A percentile compares a stretch with the other conserved stretches of the same genome.
These are phyloP conservation scores for Halteria grandinella DNA, from an alignment of 73 alveolate species.

Conservation along the genomic window DNA sequence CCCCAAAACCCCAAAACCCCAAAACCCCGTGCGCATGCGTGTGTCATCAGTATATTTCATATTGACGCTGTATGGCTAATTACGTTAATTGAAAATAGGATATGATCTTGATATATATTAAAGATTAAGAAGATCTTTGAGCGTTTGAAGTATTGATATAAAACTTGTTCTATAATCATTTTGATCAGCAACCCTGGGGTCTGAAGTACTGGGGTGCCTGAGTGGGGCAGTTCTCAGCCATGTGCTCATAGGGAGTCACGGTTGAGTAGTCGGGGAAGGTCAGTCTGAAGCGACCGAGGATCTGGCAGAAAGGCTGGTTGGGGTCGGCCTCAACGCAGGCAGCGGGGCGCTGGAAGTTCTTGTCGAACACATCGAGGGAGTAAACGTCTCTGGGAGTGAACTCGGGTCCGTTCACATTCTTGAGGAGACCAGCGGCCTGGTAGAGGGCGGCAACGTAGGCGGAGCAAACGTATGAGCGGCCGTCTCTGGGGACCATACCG, in stretches of 20 bases:
- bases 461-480: slow-evolving; percentile 90
- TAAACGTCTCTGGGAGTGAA: slow-evolving; percentile 90
- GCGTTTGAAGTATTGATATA: too few species aligned
- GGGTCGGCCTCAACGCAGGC: slow-evolving; percentile 90
- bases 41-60: too few species aligned
- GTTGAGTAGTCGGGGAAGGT: slow-evolving; percentile 82
- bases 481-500: slow-evolving; percentile 72
- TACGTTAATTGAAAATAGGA: too few species aligned
- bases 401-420: slow-evolving; percentile 78
- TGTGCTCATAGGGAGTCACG: slow-evolving; percentile 81
- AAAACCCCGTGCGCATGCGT: too few species aligned
- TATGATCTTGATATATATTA: too few species aligned
- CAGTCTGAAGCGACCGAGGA: slow-evolving; percentile 91
- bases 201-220: slow-evolving; percentile 83
- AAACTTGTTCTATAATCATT: too few species aligned
- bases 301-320: slow-evolving; percentile 89
- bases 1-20: too few species aligned
- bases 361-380: slow-evolving; percentile 78
- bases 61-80: too few species aligned
- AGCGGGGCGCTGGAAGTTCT: slow-evolving; percentile 74
- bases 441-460: slow-evolving; percentile 90
- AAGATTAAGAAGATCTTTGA: too few species aligned
- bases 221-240: slow-evolving; percentile 91
- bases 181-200: slow-evolving; percentile 95
- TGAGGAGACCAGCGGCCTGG: slow-evolving; percentile 95